These are phyloP conservation scores for Cladosporium halotolerans DNA, from an alignment of 2,329 filamentous ascomycete species.

Conservation along the genomic window DNA sequence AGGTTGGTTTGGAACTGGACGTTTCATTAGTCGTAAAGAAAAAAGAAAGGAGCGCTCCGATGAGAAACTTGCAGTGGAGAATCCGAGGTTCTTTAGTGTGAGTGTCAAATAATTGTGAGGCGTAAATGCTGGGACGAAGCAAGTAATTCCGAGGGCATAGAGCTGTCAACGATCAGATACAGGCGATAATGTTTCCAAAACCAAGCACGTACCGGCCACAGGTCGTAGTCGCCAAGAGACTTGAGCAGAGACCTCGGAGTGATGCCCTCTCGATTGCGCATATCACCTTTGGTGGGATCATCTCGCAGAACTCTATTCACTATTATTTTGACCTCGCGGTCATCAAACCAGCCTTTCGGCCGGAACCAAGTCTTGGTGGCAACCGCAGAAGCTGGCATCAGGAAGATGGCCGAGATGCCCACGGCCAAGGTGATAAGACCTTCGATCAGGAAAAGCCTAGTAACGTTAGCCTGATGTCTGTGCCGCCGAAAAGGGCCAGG, in stretches of 20 bases:
- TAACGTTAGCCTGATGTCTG: neutral
- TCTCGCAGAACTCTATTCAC: conserved; percentile 57
- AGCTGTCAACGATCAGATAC: conserved; percentile 1
- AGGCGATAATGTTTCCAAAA: neutral
- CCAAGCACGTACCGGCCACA: conserved; percentile 34
- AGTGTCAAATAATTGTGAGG: conserved; percentile 53
- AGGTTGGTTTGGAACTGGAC: conserved; percentile 55
- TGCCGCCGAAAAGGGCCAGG: no score
- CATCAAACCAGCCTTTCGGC: conserved; percentile 61
- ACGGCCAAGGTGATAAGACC: conserved; percentile 26
- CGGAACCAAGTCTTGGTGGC: conserved; percentile 54
- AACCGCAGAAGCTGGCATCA: conserved; percentile 49
- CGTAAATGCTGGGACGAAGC: conserved; percentile 48
- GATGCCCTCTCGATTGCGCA: conserved; percentile 56
- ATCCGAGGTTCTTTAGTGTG: conserved; percentile 18
- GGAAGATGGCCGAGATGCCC: conserved; percentile 27
- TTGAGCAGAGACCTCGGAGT: conserved; percentile 35
- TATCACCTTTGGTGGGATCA: conserved; percentile 49
- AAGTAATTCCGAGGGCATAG: conserved; percentile 16
- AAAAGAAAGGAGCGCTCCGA: neutral
- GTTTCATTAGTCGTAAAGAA: neutral
- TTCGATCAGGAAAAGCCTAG: conserved; percentile 28
- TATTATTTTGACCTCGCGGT: conserved; percentile 60
- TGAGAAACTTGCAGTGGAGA: conserved; percentile 12
- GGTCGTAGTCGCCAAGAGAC: conserved; percentile 24